Percentiles rank a stretch among this genome's conserved stretches.
These are phyloP conservation scores for Cyclotella atomus DNA, from an alignment of 108 stramenopile genomes.

Conservation along the genomic window DNA sequence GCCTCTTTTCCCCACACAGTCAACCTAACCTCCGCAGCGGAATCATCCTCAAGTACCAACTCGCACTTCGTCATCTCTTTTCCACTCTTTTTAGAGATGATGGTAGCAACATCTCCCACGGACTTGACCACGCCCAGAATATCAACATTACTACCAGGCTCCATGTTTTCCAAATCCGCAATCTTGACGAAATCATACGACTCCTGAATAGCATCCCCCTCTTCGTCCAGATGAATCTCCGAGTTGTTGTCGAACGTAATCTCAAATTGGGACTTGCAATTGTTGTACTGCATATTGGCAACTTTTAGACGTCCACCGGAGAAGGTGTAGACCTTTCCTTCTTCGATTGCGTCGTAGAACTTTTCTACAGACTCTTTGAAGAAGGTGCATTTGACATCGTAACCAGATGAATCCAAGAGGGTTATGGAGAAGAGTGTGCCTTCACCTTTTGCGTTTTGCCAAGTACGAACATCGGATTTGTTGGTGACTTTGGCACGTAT, in stretches of 20 bases:
- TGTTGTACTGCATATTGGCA: conserved; percentile 94
- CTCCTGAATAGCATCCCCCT: conserved; percentile 74
- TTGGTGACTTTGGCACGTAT: conserved; percentile 88
- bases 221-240: conserved; percentile 78
- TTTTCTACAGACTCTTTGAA: conserved; percentile 97
- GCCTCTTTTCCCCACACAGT: conserved; percentile 92
- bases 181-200: conserved; percentile 80
- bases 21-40: conserved; percentile 81
- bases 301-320: conserved; percentile 92
- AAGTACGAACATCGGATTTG: conserved; percentile 90
- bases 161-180: conserved; percentile 66
- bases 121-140: conserved; percentile 87
- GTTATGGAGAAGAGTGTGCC: conserved; percentile 89
- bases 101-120: conserved; percentile 61
- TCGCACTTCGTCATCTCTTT: conserved; percentile 91
- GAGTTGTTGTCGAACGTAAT: conserved; percentile 93
- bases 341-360: conserved; percentile 82
- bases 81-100: conserved; percentile 84
- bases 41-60: conserved; percentile 89
- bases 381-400: conserved; percentile 94
- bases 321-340: conserved; percentile 92
- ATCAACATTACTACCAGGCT: conserved; percentile 76
- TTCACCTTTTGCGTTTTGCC: conserved; percentile 93
- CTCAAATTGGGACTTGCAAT: conserved; percentile 90
- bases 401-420: conserved; percentile 84